Percentiles rank a stretch among this genome's conserved stretches.
Evolutionary conservation across 176 grass and related monocot genomes (phyloP).

Genomic region (Cymbopogon citratus): DNA sequence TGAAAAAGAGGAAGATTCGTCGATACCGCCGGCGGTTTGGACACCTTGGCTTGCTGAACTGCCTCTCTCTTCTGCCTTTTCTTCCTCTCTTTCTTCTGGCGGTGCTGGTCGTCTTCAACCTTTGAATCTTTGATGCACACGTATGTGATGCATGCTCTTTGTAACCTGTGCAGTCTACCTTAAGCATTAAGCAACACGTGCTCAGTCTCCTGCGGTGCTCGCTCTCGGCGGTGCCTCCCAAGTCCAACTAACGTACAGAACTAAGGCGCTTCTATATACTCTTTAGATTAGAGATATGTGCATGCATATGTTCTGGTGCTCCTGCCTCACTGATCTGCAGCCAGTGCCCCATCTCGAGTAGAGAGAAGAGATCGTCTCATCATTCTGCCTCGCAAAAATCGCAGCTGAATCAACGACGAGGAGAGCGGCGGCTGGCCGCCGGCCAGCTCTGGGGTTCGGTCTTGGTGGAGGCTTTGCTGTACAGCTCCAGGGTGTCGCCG

Average conservation of each 20-base stretch:
- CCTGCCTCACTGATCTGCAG: neutral
- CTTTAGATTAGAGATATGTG: conserved; percentile 2
- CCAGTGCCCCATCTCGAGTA: neutral
- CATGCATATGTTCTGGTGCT: neutral
- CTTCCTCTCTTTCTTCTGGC: conserved; percentile 17
- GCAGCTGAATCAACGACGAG: conserved; percentile 30
- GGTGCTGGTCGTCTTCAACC: neutral
- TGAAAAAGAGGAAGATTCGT: neutral
- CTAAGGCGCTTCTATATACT: neutral
- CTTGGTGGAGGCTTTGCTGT: conserved; percentile 56
- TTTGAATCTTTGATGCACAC: neutral
- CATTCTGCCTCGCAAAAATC: conserved; percentile 26
- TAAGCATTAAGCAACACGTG: conserved; percentile 27
- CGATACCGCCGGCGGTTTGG: neutral
- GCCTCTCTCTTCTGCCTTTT: neutral
- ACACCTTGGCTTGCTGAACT: conserved; percentile 13
- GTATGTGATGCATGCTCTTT: neutral
- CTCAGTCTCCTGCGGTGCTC: conserved; percentile 19
- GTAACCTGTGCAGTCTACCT: conserved; percentile 28
- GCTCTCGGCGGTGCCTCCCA: neutral
- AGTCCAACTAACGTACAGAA: neutral
- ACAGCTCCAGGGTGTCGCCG: conserved; percentile 75
- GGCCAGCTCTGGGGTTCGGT: conserved; percentile 34
- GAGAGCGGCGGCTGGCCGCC: neutral
- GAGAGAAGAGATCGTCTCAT: conserved; percentile 23